Percentiles rank a stretch among this genome's conserved stretches.
These are phyloP conservation scores for Pestalotiopsis sp. DNA, from an alignment of 2,329 filamentous ascomycete genomes.

Conservation along the genomic window DNA sequence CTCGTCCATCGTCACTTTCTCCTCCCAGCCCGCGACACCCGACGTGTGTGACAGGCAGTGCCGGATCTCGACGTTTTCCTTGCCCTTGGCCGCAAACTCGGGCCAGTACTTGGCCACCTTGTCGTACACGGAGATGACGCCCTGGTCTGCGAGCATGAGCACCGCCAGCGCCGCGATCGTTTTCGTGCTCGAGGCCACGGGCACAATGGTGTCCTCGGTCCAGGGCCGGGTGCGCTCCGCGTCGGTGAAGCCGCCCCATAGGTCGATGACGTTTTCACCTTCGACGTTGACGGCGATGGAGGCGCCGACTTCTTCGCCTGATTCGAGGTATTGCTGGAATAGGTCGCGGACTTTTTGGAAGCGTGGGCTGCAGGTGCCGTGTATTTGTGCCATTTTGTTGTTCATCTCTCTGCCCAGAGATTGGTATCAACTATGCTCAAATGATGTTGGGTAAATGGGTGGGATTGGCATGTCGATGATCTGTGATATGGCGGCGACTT, in stretches of 20 bases:
- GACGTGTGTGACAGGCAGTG: constrained; percentile 44
- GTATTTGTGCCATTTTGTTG: constrained; percentile 21
- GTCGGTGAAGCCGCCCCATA: constrained; percentile 43
- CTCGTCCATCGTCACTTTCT: constrained; percentile 32
- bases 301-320: constrained; percentile 43
- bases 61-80: constrained; percentile 38
- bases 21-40: constrained; percentile 36
- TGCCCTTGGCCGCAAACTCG: constrained; percentile 42
- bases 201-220: constrained; percentile 38
- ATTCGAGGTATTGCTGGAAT: constrained; percentile 36
- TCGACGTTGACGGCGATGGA: constrained; percentile 41
- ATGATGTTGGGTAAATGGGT: too few relatives aligned
- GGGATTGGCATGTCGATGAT: too few relatives aligned
- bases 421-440: too few relatives aligned
- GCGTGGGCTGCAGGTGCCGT: constrained; percentile 38
- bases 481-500: too few relatives aligned
- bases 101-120: constrained; percentile 46
- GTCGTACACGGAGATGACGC: constrained; percentile 35
- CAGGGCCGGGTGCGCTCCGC: constrained; percentile 32
- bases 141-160: constrained; percentile 40
- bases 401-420: too few relatives aligned
- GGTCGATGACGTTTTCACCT: constrained; percentile 40
- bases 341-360: constrained; percentile 39
- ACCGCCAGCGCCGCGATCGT: constrained; percentile 37
- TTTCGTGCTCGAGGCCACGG: constrained; percentile 42